These are phyloP conservation scores for Ustanciosporium gigantosporum DNA, from an alignment of 1,284 basidiomycete genomes.

Conservation along the genomic window DNA sequence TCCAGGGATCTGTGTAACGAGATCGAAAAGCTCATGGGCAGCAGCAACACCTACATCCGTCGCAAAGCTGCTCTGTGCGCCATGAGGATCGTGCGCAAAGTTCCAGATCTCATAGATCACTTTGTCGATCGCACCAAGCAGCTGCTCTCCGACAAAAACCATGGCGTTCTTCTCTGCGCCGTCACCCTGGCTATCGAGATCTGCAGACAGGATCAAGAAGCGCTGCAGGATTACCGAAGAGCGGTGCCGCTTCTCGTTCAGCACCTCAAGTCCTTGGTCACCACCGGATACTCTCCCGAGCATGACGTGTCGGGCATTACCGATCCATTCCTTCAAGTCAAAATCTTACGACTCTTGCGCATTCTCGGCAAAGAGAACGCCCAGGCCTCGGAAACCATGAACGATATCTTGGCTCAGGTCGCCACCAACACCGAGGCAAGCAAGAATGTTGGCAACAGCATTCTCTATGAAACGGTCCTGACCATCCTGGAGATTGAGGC, in stretches of 20 bases:
- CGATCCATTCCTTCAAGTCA: conserved; percentile 97
- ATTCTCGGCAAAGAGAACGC: conserved; percentile 83
- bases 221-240: conserved; percentile 84
- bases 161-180: conserved; percentile 89
- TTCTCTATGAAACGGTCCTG: conserved; percentile 95
- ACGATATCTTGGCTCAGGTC: conserved; percentile 97
- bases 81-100: conserved; percentile 92
- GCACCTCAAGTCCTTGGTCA: conserved; percentile 91
- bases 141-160: conserved; percentile 91
- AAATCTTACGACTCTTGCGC: conserved; percentile 89
- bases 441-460: conserved; percentile 98
- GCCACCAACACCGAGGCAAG: conserved; percentile 97
- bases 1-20: conserved; percentile 65
- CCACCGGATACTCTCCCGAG: conserved; percentile 96
- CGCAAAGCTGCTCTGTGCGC: conserved; percentile 99
- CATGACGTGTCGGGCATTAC: conserved; percentile 99
- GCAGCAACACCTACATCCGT: conserved; percentile 96
- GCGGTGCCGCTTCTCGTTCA: conserved; percentile 91
- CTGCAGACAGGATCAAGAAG: conserved; percentile 76
- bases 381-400: conserved; percentile 90
- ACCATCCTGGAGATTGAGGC: conserved; percentile 98
- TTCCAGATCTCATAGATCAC: conserved; percentile 93
- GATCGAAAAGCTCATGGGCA: conserved; percentile 94
- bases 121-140: conserved; percentile 86
- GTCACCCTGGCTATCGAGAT: conserved; percentile 95